A percentile compares a stretch with the other conserved stretches of the same genome.
These are phyloP conservation scores for Lodderomyces metapsilosis DNA, from an alignment of 1,139 yeast species.

Conservation along the genomic window DNA sequence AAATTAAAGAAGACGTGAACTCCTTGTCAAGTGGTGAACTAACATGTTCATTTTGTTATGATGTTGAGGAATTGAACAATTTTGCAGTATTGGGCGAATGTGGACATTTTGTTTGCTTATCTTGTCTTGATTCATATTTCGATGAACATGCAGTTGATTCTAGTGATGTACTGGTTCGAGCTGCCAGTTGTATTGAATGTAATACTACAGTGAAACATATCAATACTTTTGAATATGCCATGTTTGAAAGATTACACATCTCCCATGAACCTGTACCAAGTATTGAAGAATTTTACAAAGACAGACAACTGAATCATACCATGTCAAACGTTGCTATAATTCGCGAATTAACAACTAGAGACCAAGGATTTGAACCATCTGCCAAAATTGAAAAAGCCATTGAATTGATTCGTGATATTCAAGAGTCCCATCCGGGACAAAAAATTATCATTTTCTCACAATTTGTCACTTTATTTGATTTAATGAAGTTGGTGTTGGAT, in stretches of 20 bases:
- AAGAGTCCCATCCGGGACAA: slow-evolving; percentile 46
- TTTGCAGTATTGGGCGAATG: slow-evolving; percentile 50
- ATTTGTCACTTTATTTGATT: slow-evolving; percentile 74
- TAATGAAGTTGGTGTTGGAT: slow-evolving; percentile 58
- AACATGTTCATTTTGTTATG: slow-evolving; percentile 70
- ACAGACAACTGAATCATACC: slow-evolving; percentile 9
- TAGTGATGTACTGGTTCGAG: slow-evolving; percentile 24
- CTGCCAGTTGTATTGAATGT: slow-evolving; percentile 58
- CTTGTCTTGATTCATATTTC: slow-evolving; percentile 56
- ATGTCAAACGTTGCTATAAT: slow-evolving; percentile 20
- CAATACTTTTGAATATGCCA: slow-evolving; percentile 47
- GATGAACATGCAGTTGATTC: slow-evolving; percentile 34
- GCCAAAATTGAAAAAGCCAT: slow-evolving; percentile 56
- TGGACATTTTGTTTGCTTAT: slow-evolving; percentile 68
- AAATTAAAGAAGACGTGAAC: background rate
- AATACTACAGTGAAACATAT: slow-evolving; percentile 35
- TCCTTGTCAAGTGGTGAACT: slow-evolving; percentile 18
- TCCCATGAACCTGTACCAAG: slow-evolving; percentile 18
- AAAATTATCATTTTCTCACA: slow-evolving; percentile 81
- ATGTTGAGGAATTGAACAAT: slow-evolving; percentile 46
- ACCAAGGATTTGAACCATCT: slow-evolving; percentile 43
- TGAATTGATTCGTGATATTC: slow-evolving; percentile 43
- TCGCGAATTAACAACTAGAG: slow-evolving; percentile 26
- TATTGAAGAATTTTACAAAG: slow-evolving; percentile 12
- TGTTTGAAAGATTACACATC: slow-evolving; percentile 49